Base-by-base conservation (phyloP, 2,329 filamentous ascomycete species). In the Xylariales sp. region DNA sequence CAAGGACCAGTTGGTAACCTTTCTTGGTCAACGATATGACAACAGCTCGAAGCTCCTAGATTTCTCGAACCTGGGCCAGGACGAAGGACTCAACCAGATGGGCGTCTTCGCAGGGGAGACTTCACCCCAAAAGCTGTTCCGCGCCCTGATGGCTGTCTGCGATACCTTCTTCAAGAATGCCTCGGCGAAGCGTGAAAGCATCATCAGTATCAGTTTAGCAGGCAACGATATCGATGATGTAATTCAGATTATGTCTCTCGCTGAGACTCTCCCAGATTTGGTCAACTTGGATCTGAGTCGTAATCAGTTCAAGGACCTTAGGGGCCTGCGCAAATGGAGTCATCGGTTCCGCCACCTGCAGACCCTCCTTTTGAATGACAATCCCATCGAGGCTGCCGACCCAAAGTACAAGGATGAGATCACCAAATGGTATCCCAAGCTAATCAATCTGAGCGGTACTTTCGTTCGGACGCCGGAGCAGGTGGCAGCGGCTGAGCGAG, bases 211-310 rank as follows among this genome's bases (percentile, higher is more conserved):
- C 53, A 87, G 84, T 27, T 75, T 98, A 10, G 82, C 85, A 14
- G 79, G 80, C 59, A 97, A 97, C 63, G 80, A 80, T 46, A 80
- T 97, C 33, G 70, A 78, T 38, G 82, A 86, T 48, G 77, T 95
- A 27, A 61, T 70, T 15, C 76, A 84, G 40, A 84, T 97, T 38
- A 87, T 84, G 38, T 74, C 80, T 1, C 73, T 97, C 2, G 81
- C 88, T 8, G 76, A 80, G 39, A 88, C 86, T 0, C 86, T 97
- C 41, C 88, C 90, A 1, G 84, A 90, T 46, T 71, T 97, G 45
- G 83, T 88, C 59, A 90, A 95, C 51, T 78, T 98, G 10, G 91
- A 96, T 51, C 76, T 97, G 19, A 93, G 88, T 41, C 79, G 83
- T 57, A 97, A 97, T 64, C 78, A 82, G 29, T 79, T 98, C 53